Evolutionary conservation across 176 grass and related monocot species (phyloP), one percentile per base, ranked within the genome.

Genomic region (Hordeum marinum): DNA sequence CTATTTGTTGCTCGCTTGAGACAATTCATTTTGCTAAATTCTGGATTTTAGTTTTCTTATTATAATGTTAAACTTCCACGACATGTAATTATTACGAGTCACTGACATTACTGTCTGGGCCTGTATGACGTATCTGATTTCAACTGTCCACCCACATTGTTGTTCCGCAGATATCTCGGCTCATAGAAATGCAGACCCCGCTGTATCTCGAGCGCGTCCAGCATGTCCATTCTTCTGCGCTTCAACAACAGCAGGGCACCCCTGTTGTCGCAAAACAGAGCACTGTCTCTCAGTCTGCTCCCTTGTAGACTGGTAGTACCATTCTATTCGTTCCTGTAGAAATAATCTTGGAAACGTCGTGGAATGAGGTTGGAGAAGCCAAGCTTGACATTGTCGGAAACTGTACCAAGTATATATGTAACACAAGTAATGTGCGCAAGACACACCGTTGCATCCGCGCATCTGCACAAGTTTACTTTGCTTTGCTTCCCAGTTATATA

Each of bases 111-210:
- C 43, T 29, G 46, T 82, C 26, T 11, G 3, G 32, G 64, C 35
- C 3, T 69, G 84, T 43, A 76, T 52, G 48, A 7, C 18, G 15
- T 52, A 18, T 52, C 15, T 52, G 48, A 15, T 52, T 52, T 52
- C 1, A 52, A 52, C 48, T 52, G 24, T 29, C 1, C 63, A 31
- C 36, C 23, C 48, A 2, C 6, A 52, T 7, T 52, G 48, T 55
- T 83, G 64, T 76, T 86, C 46, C 72, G 75, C 95, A 97, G 92
- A 89, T 92, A 66, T 97, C 95, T 5, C 92, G 95, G 70, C 85
- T 94, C 48, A 82, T 94, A 21, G 95, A 97, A 66, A 97, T 97
- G 90, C 95, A 97, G 85, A 92, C 90, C 17, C 83, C 90, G 1
- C 64, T 94, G 11, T 97, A 94, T 82, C 60, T 94, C 41, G 90